Evolutionary conservation across 495 filamentous ascomycete genomes (phyloP), one percentile per base, ranked within the genome.

Genomic region (Lophium mytilinum): DNA sequence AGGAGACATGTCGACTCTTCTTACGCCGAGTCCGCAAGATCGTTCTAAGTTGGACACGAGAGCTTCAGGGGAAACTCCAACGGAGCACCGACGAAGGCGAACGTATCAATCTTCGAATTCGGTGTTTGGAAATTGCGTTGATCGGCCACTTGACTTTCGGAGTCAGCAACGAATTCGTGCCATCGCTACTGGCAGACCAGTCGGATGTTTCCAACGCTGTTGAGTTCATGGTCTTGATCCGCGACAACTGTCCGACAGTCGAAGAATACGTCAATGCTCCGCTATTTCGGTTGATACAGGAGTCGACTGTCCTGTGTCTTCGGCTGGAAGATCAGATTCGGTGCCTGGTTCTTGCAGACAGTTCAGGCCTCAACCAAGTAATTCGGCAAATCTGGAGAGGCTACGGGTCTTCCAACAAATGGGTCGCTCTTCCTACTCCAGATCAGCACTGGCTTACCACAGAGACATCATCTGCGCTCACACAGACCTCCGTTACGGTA

Each of bases 391-490:
- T 58, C 11, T 67, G 65, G 65, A 12, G 54, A 4, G 52, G n/a
- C 9, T 67, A 55, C 47, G n/a, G 24, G 11, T 34, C 62, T 40
- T 47, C 53, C 45, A 37, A 7, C 1, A 11, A n/a, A 14, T 67
- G 61, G 65, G 11, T 35, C 11, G n/a, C 21, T 35, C 46, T 63
- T 30, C 18, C 15, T 9, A 33, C 39, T 7, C 55, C 45, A 2
- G 60, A 53, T 21, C 50, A 70, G 15, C 63, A 70, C 19, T 75
- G 70, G 73, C 39, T 76, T 9, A 37, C 58, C 9, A 68, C 64
- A 3, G 56, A 56, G 33, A 69, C 63, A n/a, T 36, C 12, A 11
- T 21, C 19, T 49, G 17, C 14, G n/a, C n/a, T 11, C 53, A 67
- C 58, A 41, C 56, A 49, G 3, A 42, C 35, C 6, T 8, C 37